phyloP scores from a whole-genome alignment of 148 eudicot species.

The Chenopodium quinoa region DNA sequence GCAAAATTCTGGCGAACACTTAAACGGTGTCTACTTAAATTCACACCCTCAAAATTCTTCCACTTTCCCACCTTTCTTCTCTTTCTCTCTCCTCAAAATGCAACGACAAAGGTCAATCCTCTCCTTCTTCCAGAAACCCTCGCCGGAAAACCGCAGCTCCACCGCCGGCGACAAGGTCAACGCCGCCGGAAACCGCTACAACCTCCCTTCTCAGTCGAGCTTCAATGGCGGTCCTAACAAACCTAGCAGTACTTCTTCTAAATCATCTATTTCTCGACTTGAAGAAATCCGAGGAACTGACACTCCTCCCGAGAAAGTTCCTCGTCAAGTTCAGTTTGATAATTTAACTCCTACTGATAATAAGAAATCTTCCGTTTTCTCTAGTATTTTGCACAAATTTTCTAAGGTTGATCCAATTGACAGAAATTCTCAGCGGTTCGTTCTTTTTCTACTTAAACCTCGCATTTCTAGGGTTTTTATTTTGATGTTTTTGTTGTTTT shows the following conservation, averaged over 20 bases:
- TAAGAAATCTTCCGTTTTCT: conserved; percentile 45
- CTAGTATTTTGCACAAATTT: conserved; percentile 76
- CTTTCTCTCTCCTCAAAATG: conserved; percentile 24
- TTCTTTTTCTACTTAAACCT: not conserved
- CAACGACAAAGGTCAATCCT: conserved; percentile 77
- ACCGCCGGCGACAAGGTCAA: conserved; percentile 9
- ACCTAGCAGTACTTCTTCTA: conserved; percentile 5
- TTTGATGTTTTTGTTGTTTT: no score
- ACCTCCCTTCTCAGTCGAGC: conserved; percentile 1
- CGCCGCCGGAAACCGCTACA: conserved; percentile 20
- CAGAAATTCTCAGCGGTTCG: conserved; percentile 33
- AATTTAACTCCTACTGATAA: conserved; percentile 36
- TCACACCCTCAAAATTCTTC: not conserved
- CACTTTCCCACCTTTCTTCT: conserved; percentile 6
- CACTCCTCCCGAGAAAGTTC: conserved; percentile 93
- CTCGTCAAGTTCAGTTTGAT: conserved; percentile 43
- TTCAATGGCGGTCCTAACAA: conserved; percentile 12
- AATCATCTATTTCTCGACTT: conserved; percentile 10
- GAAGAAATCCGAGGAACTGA: conserved; percentile 58
- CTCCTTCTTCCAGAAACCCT: conserved; percentile 64
- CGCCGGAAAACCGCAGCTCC: conserved; percentile 40
- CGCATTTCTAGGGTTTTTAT: conserved; percentile 18
- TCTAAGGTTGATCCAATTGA: conserved; percentile 36
- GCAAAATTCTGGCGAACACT: not conserved
- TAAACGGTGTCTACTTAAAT: not conserved